Evolutionary conservation across 1,284 basidiomycete genomes (phyloP).

Genomic region (Athelia psychrophila): DNA sequence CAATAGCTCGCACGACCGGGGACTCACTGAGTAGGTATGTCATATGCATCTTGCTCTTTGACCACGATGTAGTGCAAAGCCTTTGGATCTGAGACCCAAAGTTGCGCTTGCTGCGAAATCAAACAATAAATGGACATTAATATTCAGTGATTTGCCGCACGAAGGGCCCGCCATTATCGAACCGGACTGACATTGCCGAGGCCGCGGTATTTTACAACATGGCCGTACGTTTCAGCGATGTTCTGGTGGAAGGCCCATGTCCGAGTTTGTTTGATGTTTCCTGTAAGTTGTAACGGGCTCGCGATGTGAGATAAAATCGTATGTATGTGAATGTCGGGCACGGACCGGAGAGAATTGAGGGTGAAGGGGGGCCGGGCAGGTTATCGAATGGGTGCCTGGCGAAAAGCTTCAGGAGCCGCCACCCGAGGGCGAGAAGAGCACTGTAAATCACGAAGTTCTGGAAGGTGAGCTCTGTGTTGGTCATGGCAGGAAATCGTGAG

Average conservation of each 20-base stretch:
- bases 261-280: slow-evolving; percentile 7
- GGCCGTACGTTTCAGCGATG: slow-evolving; percentile 24
- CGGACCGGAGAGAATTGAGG: background rate
- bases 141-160: too few relatives aligned
- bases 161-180: background rate
- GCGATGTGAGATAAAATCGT: too few relatives aligned
- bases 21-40: slow-evolving; percentile 31
- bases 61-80: slow-evolving; percentile 37
- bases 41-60: slow-evolving; percentile 29
- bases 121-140: too few relatives aligned
- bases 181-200: slow-evolving; percentile 11
- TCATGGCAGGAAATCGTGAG: too few relatives aligned
- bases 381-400: background rate
- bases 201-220: slow-evolving; percentile 22
- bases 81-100: slow-evolving; percentile 34
- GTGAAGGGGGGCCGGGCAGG: background rate
- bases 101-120: slow-evolving; percentile 28
- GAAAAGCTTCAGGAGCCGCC: background rate
- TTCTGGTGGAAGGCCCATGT: slow-evolving; percentile 11
- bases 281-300: slow-evolving; percentile 1
- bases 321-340: too few relatives aligned
- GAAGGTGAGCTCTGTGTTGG: too few relatives aligned
- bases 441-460: too few relatives aligned
- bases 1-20: background rate
- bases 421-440: too few relatives aligned